Percentiles rank a stretch among this genome's conserved stretches.
These are phyloP conservation scores for Vicia sativa DNA, from an alignment of 306 rosid genomes.

Conservation along the genomic window DNA sequence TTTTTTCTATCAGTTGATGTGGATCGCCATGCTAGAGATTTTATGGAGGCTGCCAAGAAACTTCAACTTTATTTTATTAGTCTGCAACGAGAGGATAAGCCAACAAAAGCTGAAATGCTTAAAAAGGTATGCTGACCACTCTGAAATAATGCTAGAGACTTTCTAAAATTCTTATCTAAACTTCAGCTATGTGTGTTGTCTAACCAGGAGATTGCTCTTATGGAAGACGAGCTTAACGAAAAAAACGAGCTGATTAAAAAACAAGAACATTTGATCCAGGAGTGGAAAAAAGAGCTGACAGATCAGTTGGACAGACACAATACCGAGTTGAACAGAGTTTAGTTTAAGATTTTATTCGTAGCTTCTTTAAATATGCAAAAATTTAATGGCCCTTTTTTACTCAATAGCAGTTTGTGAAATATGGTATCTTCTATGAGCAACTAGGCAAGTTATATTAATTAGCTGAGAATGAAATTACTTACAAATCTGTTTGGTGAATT, in stretches of 20 bases:
- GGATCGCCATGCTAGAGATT: constrained; percentile 93
- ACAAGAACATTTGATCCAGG: constrained; percentile 70
- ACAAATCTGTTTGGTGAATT: not conserved
- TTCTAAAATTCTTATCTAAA: constrained; percentile 32
- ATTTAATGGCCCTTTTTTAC: not conserved
- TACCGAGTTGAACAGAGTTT: constrained; percentile 76
- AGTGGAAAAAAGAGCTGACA: constrained; percentile 78
- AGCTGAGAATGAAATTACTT: not conserved
- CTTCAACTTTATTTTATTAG: constrained; percentile 77
- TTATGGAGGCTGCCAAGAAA: constrained; percentile 97
- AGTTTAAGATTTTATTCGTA: constrained; percentile 19
- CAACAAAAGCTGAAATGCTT: constrained; percentile 66
- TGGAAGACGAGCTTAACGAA: constrained; percentile 75
- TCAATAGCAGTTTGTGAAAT: not conserved
- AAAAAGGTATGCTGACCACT: constrained; percentile 55
- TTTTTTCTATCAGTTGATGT: constrained; percentile 70
- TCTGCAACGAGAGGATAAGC: constrained; percentile 81
- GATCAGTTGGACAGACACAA: constrained; percentile 73
- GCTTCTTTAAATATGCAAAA: constrained; percentile 3
- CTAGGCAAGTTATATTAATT: constrained; percentile 1
- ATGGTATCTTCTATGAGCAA: not conserved
- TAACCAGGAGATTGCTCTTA: constrained; percentile 73
- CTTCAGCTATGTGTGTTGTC: constrained; percentile 37
- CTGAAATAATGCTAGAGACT: no score
- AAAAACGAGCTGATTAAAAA: constrained; percentile 68